phyloP scores from a whole-genome alignment of 2,329 filamentous ascomycete species.

The Bipolaris zeicola region DNA sequence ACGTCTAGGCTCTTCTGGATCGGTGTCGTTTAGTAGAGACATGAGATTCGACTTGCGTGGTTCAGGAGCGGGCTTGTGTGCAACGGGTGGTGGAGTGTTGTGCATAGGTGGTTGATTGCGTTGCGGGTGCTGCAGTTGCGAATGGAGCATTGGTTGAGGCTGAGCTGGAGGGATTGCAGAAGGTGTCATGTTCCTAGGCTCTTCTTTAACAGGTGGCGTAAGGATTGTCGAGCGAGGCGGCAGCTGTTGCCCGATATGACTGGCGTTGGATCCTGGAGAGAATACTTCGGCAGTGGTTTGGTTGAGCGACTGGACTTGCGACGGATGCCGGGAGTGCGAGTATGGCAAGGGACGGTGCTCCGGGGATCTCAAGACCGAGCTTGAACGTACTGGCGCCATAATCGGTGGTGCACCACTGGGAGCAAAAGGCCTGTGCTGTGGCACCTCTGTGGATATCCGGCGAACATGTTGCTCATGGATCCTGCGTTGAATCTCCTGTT shows the following conservation, averaged over 20 bases:
- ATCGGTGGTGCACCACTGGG: conserved; percentile 24
- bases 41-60: conserved; percentile 47
- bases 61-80: conserved; percentile 37
- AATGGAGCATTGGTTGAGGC: conserved; percentile 25
- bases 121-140: conserved; percentile 32
- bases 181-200: conserved; percentile 34
- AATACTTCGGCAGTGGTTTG: conserved; percentile 31
- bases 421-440: conserved; percentile 34
- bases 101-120: conserved; percentile 27
- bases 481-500: conserved; percentile 38
- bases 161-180: conserved; percentile 27
- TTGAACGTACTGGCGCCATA: conserved; percentile 35
- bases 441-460: conserved; percentile 41
- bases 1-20: conserved; percentile 43
- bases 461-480: conserved; percentile 36
- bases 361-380: conserved; percentile 34
- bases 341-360: conserved; percentile 38
- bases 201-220: conserved; percentile 45
- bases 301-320: conserved; percentile 31
- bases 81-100: conserved; percentile 22
- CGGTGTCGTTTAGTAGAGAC: conserved; percentile 47
- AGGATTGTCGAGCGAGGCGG: conserved; percentile 31
- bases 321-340: conserved; percentile 37
- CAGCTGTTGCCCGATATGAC: conserved; percentile 28
- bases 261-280: conserved; percentile 24